Evolutionary conservation across 2,329 filamentous ascomycete genomes (phyloP), one percentile per base, ranked within the genome.

Genomic region (Cadophora sp.): DNA sequence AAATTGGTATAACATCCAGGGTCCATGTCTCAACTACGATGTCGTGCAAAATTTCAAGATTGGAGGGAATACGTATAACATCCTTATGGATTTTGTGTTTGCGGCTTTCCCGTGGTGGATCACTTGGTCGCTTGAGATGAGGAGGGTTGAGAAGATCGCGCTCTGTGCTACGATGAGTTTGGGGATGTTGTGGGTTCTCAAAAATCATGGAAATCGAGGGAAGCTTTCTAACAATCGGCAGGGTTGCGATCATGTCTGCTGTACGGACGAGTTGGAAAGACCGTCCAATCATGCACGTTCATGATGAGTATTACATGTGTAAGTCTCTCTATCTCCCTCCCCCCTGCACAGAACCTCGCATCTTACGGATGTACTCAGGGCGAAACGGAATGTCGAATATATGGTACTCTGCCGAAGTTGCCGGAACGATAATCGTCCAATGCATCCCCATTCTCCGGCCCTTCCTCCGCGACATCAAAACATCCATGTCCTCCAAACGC

Each of bases 381-480:
- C 80, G 81, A 58, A 81, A 83, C 67, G 82, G 78, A 13, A 74
- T 81, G 68, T 81, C 80, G 0, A 82, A 82, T 69, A 77, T 83
- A 64, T 76, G 77, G 76, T 81, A 84, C 74, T 84, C 82, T 0
- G 83, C 83, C 18, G 84, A 86, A 74, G 78, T 85, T 62, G 79
- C 82, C 9, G 83, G 83, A 62, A 85, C 84, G 30, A 84, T 86
- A 69, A 84, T 86, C 51, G 84, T 85, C 4, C 83, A 85, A 70
- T 85, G 82, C 67, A 81, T 86, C 2, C 84, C 84, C 1, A 81
- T 86, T 18, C 72, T 85, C 8, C 80, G 84, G 11, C 82, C 83
- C 0, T 79, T 85, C 22, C 68, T 85, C 48, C 77, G 79, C 51
- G 80, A 82, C 39, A 74, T 81, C 9, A 77, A 79, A 65, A 78